Percentiles rank a stretch among this genome's conserved stretches.
phyloP scores from a whole-genome alignment of 371 early-diverging fungal species.

The Actinomucor elegans region DNA sequence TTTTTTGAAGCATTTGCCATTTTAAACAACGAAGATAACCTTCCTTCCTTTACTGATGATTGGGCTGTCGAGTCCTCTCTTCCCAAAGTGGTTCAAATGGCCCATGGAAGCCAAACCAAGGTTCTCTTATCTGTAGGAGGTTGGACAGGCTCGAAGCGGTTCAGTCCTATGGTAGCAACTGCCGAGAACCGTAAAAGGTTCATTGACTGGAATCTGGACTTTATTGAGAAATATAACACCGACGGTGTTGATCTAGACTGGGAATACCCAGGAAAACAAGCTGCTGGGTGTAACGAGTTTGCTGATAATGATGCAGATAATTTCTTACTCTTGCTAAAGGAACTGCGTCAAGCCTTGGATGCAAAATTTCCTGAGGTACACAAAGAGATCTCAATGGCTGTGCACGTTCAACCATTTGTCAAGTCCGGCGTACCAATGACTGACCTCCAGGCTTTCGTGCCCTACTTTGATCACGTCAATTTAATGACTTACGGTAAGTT shows the following conservation, averaged over 20 bases:
- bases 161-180: constrained; percentile 58
- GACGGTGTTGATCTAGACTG: constrained; percentile 69
- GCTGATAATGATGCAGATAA: constrained; percentile 53
- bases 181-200: constrained; percentile 44
- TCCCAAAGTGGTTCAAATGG: constrained; percentile 45
- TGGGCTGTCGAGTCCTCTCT: constrained; percentile 41
- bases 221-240: constrained; percentile 42
- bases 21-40: constrained; percentile 25
- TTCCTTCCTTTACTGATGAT: constrained; percentile 53
- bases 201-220: constrained; percentile 57
- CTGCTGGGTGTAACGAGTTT: constrained; percentile 65
- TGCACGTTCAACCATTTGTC: constrained; percentile 65
- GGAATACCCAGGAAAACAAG: constrained; percentile 81
- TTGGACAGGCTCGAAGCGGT: constrained; percentile 72
- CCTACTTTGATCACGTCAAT: constrained; percentile 66
- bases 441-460: constrained; percentile 60
- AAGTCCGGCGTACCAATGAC: constrained; percentile 44
- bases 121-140: constrained; percentile 76
- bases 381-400: constrained; percentile 74
- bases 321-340: constrained; percentile 54
- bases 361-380: constrained; percentile 48
- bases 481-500: constrained; percentile 58
- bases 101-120: constrained; percentile 60
- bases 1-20: constrained; percentile 41
- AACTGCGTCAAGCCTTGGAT: constrained; percentile 64